Evolutionary conservation across 1,284 basidiomycete species (phyloP).

Genomic region (Cutaneotrichosporon mucoides): DNA sequence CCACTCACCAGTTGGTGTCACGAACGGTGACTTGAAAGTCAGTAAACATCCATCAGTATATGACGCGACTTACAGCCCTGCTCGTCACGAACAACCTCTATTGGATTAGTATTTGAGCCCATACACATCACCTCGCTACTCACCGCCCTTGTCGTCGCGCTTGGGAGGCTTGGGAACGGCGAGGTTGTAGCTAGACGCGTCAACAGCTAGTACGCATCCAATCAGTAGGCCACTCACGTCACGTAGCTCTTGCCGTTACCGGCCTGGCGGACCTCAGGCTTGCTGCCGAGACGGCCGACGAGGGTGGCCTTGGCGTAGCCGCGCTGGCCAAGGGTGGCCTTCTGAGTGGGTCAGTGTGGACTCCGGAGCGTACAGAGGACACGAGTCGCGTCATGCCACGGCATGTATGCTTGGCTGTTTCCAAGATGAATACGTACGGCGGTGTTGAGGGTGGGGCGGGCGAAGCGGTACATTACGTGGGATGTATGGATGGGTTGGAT

Average conservation of each 20-base stretch:
- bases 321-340: conserved; percentile 15
- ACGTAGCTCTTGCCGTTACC: conserved; percentile 30
- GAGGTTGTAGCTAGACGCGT: conserved; percentile 27
- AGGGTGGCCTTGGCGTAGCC: conserved; percentile 34
- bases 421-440: conserved; percentile 6
- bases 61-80: conserved; percentile 25
- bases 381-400: neutral
- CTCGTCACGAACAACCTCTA: conserved; percentile 27
- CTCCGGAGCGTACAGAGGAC: neutral
- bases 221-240: conserved; percentile 17
- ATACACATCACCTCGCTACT: conserved; percentile 9
- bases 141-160: conserved; percentile 34
- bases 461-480: conserved; percentile 14
- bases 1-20: conserved; percentile 25
- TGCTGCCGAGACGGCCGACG: conserved; percentile 38
- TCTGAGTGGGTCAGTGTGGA: conserved; percentile 8
- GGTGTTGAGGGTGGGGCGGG: conserved; percentile 20
- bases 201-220: neutral
- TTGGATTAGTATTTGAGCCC: neutral
- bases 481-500: conserved; percentile 8
- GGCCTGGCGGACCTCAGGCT: conserved; percentile 29
- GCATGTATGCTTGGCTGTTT: neutral
- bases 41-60: neutral
- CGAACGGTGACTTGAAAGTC: conserved; percentile 18
- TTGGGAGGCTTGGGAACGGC: conserved; percentile 33